Percentiles rank a stretch among this genome's conserved stretches.
phyloP scores from a whole-genome alignment of 2,329 filamentous ascomycete genomes.

The Alternaria brassicicola region DNA sequence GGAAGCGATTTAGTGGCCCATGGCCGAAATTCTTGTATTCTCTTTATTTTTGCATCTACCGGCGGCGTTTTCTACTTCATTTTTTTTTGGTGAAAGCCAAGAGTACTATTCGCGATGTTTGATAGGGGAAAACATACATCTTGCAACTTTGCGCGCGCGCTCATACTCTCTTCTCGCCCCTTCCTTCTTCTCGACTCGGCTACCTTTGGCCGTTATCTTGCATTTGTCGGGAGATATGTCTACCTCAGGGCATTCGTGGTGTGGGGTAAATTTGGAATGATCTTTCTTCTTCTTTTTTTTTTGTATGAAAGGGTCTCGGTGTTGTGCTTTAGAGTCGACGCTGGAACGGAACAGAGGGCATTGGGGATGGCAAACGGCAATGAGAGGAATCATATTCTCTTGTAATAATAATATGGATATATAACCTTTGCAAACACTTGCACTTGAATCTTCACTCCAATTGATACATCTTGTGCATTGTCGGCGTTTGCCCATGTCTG shows the following conservation, averaged over 20 bases:
- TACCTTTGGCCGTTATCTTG: neutral
- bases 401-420: constrained; percentile 6
- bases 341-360: neutral
- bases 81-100: neutral
- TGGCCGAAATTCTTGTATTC: constrained; percentile 2
- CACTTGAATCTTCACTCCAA: neutral
- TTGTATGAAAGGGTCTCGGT: neutral
- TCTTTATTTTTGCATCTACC: constrained; percentile 9
- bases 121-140: constrained; percentile 12
- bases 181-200: neutral
- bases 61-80: constrained; percentile 4
- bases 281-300: neutral
- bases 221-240: constrained; percentile 4
- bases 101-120: neutral
- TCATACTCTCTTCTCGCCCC: neutral
- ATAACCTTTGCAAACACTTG: neutral
- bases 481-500: neutral
- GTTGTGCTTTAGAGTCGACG: neutral
- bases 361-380: neutral
- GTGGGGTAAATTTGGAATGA: neutral
- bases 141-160: neutral
- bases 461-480: neutral
- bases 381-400: constrained; percentile 3
- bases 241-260: neutral
- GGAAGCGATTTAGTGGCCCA: constrained; percentile 17